These are phyloP conservation scores for Mucor velutinosus DNA, from an alignment of 371 early-diverging fungal genomes.

Conservation along the genomic window DNA sequence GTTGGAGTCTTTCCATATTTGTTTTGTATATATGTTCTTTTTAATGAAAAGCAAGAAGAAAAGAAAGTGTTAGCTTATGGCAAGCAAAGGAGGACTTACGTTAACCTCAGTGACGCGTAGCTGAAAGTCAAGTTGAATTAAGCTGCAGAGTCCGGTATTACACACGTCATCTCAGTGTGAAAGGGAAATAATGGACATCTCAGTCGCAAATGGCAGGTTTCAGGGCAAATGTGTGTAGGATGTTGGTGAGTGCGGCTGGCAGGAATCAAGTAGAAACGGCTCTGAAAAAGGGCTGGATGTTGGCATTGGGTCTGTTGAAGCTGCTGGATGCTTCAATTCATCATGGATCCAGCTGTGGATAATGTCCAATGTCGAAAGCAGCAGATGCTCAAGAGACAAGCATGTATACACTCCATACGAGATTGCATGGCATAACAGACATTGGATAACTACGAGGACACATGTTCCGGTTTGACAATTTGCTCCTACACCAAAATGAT, in stretches of 20 bases:
- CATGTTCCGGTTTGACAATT: not conserved
- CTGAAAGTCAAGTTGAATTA: not conserved
- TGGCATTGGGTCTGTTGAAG: not conserved
- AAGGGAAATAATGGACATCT: not conserved
- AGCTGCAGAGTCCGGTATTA: not conserved
- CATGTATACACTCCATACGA: not conserved
- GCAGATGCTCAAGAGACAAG: not conserved
- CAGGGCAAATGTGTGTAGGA: not conserved
- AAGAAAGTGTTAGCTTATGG: not conserved
- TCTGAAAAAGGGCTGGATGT: not conserved
- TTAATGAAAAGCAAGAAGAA: not conserved
- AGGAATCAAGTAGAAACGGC: not conserved
- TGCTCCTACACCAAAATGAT: not conserved
- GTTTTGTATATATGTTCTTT: not conserved
- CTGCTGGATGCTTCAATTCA: not conserved
- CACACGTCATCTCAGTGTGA: not conserved
- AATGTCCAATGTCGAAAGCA: not conserved
- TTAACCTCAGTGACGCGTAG: constrained; percentile 4
- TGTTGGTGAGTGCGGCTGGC: not conserved
- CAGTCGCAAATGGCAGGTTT: not conserved
- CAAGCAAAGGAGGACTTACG: not conserved
- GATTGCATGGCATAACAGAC: not conserved
- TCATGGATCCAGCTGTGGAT: not conserved
- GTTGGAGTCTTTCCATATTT: constrained; percentile 73
- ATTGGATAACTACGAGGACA: not conserved